A percentile compares a stretch with the other conserved stretches of the same genome.
These are phyloP conservation scores for Neurospora sp. DNA, from an alignment of 495 filamentous ascomycete genomes.

Conservation along the genomic window DNA sequence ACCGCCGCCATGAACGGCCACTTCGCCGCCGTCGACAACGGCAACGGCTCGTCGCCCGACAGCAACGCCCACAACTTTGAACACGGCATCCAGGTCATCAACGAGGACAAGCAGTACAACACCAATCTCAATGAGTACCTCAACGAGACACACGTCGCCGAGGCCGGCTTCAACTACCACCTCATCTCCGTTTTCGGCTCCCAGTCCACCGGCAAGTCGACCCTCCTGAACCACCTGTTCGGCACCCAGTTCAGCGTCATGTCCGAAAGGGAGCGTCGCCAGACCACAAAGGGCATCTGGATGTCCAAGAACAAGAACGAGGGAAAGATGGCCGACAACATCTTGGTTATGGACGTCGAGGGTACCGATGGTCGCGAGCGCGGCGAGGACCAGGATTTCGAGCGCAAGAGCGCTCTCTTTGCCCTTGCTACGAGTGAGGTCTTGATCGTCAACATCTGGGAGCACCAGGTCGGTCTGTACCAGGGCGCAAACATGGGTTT, in stretches of 20 bases:
- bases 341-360: conserved; percentile 98
- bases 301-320: conserved; percentile 86
- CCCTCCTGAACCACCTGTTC: conserved; percentile 90
- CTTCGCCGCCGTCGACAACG: conserved; percentile 68
- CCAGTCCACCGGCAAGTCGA: conserved; percentile 97
- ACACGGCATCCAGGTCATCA: conserved; percentile 93
- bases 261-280: conserved; percentile 78
- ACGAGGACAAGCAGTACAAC: conserved; percentile 92
- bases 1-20: conserved; percentile 64
- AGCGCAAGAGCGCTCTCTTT: conserved; percentile 94
- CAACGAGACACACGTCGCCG: conserved; percentile 61
- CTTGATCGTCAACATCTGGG: conserved; percentile 97
- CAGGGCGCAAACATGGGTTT: conserved; percentile 98
- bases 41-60: conserved; percentile 11
- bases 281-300: conserved; percentile 99
- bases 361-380: conserved; percentile 94
- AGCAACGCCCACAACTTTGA: conserved; percentile 61
- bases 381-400: conserved; percentile 97
- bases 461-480: conserved; percentile 95
- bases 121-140: conserved; percentile 75
- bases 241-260: conserved; percentile 94
- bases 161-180: conserved; percentile 95
- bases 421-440: conserved; percentile 96
- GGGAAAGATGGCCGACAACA: conserved; percentile 81
- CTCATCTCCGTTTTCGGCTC: conserved; percentile 97